phyloP scores from a whole-genome alignment of 148 eudicot species.

The Hydrangea macrophylla region DNA sequence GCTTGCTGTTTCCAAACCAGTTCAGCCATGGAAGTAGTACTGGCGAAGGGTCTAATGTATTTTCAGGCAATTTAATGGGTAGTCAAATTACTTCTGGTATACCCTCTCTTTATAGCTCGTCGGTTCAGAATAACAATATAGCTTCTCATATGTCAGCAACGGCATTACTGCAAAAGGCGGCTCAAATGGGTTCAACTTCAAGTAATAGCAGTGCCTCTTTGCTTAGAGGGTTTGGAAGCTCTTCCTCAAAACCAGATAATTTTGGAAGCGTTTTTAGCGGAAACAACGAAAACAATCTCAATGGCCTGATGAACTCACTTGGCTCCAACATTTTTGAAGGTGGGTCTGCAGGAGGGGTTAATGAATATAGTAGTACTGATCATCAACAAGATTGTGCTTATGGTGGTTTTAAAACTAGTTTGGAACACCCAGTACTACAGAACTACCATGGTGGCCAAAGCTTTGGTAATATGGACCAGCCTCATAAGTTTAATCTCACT shows the following conservation, averaged over 20 bases:
- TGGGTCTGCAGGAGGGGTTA: too few relatives aligned
- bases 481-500: neutral
- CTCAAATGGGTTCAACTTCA: slow-evolving; percentile 62
- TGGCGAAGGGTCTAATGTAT: slow-evolving; percentile 9
- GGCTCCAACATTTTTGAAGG: slow-evolving; percentile 17
- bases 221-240: slow-evolving; percentile 32
- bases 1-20: slow-evolving; percentile 14
- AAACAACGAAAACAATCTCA: slow-evolving; percentile 34
- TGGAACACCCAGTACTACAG: neutral
- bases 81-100: slow-evolving; percentile 12
- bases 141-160: slow-evolving; percentile 61
- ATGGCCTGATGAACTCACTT: slow-evolving; percentile 43
- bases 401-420: slow-evolving; percentile 1
- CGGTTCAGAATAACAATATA: slow-evolving; percentile 8
- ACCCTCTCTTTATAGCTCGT: slow-evolving; percentile 15
- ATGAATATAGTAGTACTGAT: too few relatives aligned
- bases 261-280: slow-evolving; percentile 30
- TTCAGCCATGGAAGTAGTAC: slow-evolving; percentile 10
- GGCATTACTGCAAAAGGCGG: slow-evolving; percentile 69
- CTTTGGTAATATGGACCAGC: neutral
- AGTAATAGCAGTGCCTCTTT: slow-evolving; percentile 40
- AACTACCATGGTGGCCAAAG: neutral
- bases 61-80: slow-evolving; percentile 19
- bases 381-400: too few relatives aligned
- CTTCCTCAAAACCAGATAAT: slow-evolving; percentile 21